Percentiles rank a stretch among this genome's conserved stretches.
Evolutionary conservation across 73 alveolate species (phyloP).

Genomic region (Blepharisma stoltei): DNA sequence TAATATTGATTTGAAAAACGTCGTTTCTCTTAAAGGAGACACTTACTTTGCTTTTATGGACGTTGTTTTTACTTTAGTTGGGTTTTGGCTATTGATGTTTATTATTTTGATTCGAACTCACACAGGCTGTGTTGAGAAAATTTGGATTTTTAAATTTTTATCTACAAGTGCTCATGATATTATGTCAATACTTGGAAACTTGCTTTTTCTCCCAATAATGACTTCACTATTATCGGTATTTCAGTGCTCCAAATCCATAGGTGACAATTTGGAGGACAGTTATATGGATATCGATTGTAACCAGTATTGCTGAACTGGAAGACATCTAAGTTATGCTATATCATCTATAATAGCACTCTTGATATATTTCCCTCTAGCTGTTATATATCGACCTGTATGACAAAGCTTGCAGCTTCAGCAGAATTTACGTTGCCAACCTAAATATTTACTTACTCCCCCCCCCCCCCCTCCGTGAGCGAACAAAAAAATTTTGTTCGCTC

Average conservation of each 20-base stretch:
- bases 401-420: background rate
- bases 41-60: background rate
- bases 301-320: constrained; percentile 15
- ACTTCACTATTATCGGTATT: background rate
- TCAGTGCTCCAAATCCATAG: background rate
- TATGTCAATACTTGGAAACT: background rate
- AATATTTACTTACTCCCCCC: no score
- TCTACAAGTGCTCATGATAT: background rate
- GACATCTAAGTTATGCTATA: background rate
- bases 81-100: background rate
- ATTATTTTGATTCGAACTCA: background rate
- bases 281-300: background rate
- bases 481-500: no score
- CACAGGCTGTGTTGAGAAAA: background rate
- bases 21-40: background rate
- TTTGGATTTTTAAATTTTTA: background rate
- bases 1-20: background rate
- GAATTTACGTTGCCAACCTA: no score
- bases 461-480: no score
- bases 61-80: background rate
- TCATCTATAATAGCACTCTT: background rate
- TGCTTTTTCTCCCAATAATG: background rate
- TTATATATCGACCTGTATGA: constrained; percentile 1
- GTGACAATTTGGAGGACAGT: background rate
- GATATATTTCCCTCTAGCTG: background rate